These are phyloP conservation scores for Arctostaphylos glauca DNA, from an alignment of 148 eudicot species.

Conservation along the genomic window DNA sequence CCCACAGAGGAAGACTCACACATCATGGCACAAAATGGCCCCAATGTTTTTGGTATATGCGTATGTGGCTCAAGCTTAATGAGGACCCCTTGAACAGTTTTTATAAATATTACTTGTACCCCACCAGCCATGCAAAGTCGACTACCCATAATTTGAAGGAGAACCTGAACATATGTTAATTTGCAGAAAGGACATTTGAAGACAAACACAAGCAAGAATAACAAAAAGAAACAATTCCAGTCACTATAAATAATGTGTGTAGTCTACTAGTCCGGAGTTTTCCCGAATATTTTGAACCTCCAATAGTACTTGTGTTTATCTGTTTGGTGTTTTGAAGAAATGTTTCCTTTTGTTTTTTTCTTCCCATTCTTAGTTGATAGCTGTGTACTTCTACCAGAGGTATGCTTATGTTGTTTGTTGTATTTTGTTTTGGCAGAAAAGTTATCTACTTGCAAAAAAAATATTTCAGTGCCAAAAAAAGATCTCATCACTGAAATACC, in stretches of 20 bases:
- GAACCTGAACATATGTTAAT: conserved; percentile 1
- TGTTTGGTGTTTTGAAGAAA: too few relatives aligned
- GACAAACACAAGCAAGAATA: background rate
- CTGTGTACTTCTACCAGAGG: background rate
- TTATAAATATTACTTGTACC: background rate
- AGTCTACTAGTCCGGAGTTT: too few relatives aligned
- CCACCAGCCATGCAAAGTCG: conserved; percentile 8
- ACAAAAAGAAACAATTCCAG: background rate
- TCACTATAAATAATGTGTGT: too few relatives aligned
- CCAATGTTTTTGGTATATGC: background rate
- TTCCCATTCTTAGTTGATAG: background rate
- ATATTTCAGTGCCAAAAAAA: too few relatives aligned
- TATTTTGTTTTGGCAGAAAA: background rate
- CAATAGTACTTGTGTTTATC: too few relatives aligned
- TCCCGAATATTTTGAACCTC: too few relatives aligned
- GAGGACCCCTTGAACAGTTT: conserved; percentile 6
- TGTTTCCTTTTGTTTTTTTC: background rate
- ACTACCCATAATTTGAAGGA: conserved; percentile 7
- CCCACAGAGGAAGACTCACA: background rate
- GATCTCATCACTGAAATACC: background rate
- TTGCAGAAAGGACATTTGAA: background rate
- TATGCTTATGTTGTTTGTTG: background rate
- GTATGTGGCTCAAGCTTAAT: conserved; percentile 7
- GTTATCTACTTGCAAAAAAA: background rate
- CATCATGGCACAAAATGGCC: conserved; percentile 6